A percentile compares a stretch with the other conserved stretches of the same genome.
phyloP scores from a whole-genome alignment of 371 early-diverging fungal genomes.

The Chytridium lagenaria region DNA sequence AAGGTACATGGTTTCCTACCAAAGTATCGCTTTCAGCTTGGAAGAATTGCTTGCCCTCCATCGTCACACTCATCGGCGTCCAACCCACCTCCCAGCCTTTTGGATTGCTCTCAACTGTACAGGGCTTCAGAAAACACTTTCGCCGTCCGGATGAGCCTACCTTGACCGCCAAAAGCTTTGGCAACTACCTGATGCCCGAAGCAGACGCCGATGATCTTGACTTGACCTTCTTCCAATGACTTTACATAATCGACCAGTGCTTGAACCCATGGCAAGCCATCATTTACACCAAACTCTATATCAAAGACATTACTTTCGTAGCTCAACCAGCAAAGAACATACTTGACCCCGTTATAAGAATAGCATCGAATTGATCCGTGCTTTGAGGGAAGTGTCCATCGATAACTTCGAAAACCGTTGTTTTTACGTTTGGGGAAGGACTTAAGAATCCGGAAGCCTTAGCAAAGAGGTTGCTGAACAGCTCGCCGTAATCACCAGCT shows the following conservation, averaged over 20 bases:
- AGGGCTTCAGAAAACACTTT: too few relatives aligned
- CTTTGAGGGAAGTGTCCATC: constrained; percentile 27
- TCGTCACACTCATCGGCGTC: constrained; percentile 39
- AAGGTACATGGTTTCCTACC: constrained; percentile 25
- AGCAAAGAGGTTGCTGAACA: constrained; percentile 19
- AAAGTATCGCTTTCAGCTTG: constrained; percentile 25
- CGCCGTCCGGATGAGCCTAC: constrained; percentile 31
- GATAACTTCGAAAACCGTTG: constrained; percentile 34
- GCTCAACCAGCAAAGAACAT: too few relatives aligned
- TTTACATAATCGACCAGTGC: constrained; percentile 59
- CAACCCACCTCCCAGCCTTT: constrained; percentile 71
- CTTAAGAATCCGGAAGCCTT: not conserved
- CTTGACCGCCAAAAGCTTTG: constrained; percentile 65
- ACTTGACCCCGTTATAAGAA: constrained; percentile 44
- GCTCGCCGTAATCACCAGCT: constrained; percentile 22
- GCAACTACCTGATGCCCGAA: constrained; percentile 81
- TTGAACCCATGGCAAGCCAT: constrained; percentile 66
- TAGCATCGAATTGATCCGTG: constrained; percentile 30
- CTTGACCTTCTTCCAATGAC: constrained; percentile 15
- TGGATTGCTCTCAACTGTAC: constrained; percentile 55
- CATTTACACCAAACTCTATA: constrained; percentile 48
- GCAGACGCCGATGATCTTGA: constrained; percentile 66
- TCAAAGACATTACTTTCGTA: not conserved
- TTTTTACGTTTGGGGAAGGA: not conserved
- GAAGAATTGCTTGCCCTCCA: constrained; percentile 35